Conservation (phyloP, 83 land plant genomes). For the Isoetes engelmannii region DNA sequence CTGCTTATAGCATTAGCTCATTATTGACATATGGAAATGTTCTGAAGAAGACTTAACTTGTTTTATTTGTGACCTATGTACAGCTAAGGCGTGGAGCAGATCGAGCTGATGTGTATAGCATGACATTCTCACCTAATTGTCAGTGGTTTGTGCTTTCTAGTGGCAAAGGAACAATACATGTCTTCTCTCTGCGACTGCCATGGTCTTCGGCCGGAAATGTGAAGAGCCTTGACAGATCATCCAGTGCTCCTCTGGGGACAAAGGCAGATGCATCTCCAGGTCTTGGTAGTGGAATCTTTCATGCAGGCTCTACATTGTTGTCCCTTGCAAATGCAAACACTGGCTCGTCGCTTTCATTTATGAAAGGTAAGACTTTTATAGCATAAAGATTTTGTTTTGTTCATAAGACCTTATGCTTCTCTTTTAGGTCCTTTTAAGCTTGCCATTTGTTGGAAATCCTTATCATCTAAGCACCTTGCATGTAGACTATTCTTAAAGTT, state of each 20-base stretch:
- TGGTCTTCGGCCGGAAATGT: too few relatives aligned
- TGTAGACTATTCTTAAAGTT: too few relatives aligned
- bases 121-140: conserved; percentile 25
- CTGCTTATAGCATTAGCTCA: conserved; percentile 3
- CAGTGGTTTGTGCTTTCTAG: conserved; percentile 34
- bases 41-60: background rate
- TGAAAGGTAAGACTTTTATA: conserved; percentile 21
- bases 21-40: background rate
- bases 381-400: too few relatives aligned
- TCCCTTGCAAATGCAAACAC: conserved; percentile 22
- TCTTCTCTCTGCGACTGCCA: conserved; percentile 1
- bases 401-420: too few relatives aligned
- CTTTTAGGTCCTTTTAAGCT: too few relatives aligned
- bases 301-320: conserved; percentile 22
- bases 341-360: conserved; percentile 32
- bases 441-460: too few relatives aligned
- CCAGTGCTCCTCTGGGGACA: background rate
- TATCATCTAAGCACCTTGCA: too few relatives aligned
- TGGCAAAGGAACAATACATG: conserved; percentile 36
- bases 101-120: conserved; percentile 28
- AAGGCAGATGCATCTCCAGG: background rate
- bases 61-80: conserved; percentile 18
- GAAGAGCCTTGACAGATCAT: too few relatives aligned
- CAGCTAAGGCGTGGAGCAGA: conserved; percentile 40
- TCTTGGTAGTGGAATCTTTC: conserved; percentile 16